phyloP scores from a whole-genome alignment of 176 grass and related monocot genomes.

The Eragrostis nindensis region DNA sequence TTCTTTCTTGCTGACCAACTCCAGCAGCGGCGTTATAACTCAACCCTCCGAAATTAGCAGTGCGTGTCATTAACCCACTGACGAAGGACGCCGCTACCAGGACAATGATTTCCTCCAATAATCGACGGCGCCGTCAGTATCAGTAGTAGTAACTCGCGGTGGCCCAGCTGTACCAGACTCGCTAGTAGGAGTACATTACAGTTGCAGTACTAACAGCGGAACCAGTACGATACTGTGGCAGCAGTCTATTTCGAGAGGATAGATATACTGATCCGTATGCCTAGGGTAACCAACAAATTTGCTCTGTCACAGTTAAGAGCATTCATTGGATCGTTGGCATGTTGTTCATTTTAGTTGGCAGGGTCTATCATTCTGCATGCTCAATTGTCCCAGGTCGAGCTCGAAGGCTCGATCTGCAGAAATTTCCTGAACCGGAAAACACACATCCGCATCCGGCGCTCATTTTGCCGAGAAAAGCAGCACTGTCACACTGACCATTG shows the following conservation, averaged over 20 bases:
- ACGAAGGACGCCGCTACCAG: not conserved
- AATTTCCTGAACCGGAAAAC: not conserved
- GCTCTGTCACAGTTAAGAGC: not conserved
- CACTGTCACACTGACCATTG: not conserved
- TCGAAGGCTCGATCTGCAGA: not conserved
- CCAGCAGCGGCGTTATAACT: not conserved
- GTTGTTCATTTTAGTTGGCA: not conserved
- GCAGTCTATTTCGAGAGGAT: not conserved
- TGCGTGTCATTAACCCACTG: not conserved
- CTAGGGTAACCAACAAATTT: too few species aligned
- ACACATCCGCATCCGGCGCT: not conserved
- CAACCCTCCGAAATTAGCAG: not conserved
- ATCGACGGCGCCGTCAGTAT: not conserved
- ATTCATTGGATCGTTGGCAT: slow-evolving; percentile 7
- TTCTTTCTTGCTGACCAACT: not conserved
- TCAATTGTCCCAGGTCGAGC: not conserved
- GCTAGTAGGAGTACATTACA: too few species aligned
- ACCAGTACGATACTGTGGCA: not conserved
- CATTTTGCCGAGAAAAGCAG: not conserved
- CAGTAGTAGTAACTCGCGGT: slow-evolving; percentile 14
- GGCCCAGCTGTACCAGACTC: not conserved
- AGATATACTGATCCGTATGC: too few species aligned
- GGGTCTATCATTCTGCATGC: not conserved
- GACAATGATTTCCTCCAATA: not conserved
- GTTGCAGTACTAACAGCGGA: too few species aligned